Conservation (phyloP, 345 rosid genomes). For the Eutrema yunnanense region DNA sequence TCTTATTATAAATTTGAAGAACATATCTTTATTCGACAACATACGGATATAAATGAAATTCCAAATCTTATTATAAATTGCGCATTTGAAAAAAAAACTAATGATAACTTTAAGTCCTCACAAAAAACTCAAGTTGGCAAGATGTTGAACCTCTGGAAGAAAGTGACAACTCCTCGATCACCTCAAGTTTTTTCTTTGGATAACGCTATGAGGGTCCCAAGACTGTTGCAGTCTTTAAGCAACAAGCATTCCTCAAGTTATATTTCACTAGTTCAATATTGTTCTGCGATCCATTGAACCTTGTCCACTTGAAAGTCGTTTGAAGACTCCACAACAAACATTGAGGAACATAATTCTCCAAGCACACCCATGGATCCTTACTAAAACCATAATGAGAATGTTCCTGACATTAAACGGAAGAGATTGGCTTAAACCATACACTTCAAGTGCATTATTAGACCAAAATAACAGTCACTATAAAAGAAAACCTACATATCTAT, state of each 20-base stretch:
- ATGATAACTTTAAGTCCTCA: background rate
- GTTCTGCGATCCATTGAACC: no score
- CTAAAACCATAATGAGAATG: background rate
- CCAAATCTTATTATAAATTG: no score
- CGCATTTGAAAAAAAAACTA: no score
- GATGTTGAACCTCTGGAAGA: background rate
- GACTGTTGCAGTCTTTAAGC: background rate
- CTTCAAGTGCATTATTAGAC: background rate
- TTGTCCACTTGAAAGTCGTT: background rate
- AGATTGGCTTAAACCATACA: background rate
- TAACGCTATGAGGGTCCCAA: background rate
- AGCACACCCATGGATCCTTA: background rate
- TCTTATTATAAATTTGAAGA: background rate
- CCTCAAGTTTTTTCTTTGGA: background rate
- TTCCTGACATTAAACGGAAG: background rate
- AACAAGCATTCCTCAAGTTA: background rate
- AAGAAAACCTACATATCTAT: background rate
- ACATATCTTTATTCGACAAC: background rate
- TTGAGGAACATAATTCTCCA: background rate
- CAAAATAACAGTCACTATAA: background rate
- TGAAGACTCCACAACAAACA: background rate
- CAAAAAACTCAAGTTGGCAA: background rate
- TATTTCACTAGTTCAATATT: background rate
- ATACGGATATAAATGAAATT: background rate
- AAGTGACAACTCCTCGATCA: background rate